phyloP scores from a whole-genome alignment of 208 protist genomes.

The Leptomonas pyrrhocoris region DNA sequence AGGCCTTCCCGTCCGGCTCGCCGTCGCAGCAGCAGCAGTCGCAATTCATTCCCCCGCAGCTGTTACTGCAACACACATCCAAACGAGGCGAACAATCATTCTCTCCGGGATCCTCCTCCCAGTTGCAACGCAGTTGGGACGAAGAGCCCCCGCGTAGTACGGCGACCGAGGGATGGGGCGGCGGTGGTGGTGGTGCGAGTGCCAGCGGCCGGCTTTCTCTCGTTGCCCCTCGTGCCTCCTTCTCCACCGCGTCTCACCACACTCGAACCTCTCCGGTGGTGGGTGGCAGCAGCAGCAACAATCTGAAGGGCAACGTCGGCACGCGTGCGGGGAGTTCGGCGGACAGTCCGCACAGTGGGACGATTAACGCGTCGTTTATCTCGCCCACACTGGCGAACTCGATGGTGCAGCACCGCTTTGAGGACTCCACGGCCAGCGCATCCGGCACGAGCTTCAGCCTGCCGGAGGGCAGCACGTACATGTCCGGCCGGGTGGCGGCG shows the following conservation, averaged over 20 bases:
- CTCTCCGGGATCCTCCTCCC: background rate
- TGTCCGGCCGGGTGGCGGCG: background rate
- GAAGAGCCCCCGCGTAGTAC: no score
- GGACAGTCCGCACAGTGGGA: background rate
- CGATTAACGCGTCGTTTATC: conserved; percentile 16
- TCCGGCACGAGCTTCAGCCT: background rate
- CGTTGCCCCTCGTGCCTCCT: no score
- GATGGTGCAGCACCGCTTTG: conserved; percentile 11
- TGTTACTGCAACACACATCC: no score
- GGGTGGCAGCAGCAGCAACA: background rate
- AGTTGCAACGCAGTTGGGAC: background rate
- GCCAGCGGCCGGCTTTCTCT: no score
- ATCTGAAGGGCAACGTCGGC: background rate
- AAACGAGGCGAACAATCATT: background rate
- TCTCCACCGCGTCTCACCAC: no score
- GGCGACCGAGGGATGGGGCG: no score
- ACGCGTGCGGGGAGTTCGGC: background rate
- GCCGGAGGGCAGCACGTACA: conserved; percentile 7
- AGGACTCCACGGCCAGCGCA: conserved; percentile 5
- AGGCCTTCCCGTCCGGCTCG: background rate
- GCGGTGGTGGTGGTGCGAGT: no score
- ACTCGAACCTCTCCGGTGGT: no score
- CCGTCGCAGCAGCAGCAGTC: conserved; percentile 2
- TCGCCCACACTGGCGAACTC: conserved; percentile 28
- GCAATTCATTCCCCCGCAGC: background rate